Conservation (phyloP, 805 yeast species). For the Metschnikowia henanensis region DNA sequence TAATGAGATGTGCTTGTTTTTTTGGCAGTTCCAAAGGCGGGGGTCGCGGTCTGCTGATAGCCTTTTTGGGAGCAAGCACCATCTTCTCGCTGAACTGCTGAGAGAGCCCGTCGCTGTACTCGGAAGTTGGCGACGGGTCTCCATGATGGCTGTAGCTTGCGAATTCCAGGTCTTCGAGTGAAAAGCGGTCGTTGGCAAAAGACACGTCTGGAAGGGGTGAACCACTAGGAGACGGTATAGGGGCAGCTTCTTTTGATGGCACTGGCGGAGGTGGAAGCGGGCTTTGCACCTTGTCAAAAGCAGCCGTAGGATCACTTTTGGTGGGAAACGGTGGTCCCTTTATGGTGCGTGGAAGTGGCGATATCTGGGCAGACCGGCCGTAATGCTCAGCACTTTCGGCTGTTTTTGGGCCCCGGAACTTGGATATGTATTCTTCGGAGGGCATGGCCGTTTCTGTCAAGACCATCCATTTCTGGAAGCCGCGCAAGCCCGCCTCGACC, state of each 20-base stretch:
- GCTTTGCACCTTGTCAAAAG: neutral
- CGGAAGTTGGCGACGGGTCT: constrained; percentile 2
- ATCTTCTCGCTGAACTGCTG: constrained; percentile 6
- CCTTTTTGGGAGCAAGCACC: constrained; percentile 2
- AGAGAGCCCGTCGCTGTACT: constrained; percentile 6
- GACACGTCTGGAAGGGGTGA: constrained; percentile 11
- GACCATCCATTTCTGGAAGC: constrained; percentile 77
- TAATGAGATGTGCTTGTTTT: neutral
- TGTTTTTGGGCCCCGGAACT: constrained; percentile 22
- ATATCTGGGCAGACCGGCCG: constrained; percentile 12
- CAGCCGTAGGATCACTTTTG: neutral
- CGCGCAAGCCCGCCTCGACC: constrained; percentile 76
- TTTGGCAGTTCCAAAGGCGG: constrained; percentile 15
- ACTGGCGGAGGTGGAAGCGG: constrained; percentile 18
- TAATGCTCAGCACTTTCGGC: constrained; percentile 1
- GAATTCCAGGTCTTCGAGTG: constrained; percentile 7
- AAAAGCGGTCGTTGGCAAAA: constrained; percentile 9
- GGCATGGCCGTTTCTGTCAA: constrained; percentile 64
- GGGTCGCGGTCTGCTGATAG: constrained; percentile 15
- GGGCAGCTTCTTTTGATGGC: constrained; percentile 20
- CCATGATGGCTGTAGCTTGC: neutral
- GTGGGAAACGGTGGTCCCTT: neutral
- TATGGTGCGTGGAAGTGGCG: constrained; percentile 1
- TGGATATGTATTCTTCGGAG: constrained; percentile 32
- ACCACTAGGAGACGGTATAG: constrained; percentile 21